Evolutionary conservation across 805 yeast genomes (phyloP).

Genomic region (Yarrowia alimentaria): DNA sequence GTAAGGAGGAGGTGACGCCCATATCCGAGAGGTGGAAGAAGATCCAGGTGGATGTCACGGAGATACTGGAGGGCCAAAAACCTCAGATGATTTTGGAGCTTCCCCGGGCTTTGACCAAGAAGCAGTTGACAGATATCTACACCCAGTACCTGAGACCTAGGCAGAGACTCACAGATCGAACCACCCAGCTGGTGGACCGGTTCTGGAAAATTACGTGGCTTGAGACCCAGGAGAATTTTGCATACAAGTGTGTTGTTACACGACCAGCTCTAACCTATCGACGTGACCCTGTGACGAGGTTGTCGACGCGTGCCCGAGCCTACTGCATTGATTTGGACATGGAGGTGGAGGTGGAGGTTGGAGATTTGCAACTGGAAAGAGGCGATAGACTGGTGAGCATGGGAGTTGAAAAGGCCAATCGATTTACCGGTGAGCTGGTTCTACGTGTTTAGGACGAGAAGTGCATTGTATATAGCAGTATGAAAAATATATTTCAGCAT

Average conservation of each 20-base stretch:
- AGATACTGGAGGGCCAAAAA: neutral
- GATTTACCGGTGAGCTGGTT: constrained; percentile 45
- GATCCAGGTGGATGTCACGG: constrained; percentile 2
- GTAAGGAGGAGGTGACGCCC: constrained; percentile 6
- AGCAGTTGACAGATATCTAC: neutral
- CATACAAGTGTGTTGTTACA: constrained; percentile 24
- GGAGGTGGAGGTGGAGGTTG: constrained; percentile 47
- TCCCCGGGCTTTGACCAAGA: neutral
- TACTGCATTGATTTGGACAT: constrained; percentile 50
- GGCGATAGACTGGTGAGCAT: constrained; percentile 52
- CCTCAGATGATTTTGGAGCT: constrained; percentile 10
- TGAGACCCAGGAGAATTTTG: constrained; percentile 10
- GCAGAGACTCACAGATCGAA: constrained; percentile 5
- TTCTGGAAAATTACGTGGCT: constrained; percentile 23
- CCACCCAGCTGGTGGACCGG: constrained; percentile 7
- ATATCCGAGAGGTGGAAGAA: neutral
- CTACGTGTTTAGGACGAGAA: constrained; percentile 37
- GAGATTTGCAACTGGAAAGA: constrained; percentile 36
- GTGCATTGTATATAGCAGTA: constrained; percentile 14
- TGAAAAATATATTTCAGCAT: neutral
- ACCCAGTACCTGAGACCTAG: constrained; percentile 9
- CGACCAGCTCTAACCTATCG: constrained; percentile 11
- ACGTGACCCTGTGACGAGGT: constrained; percentile 4
- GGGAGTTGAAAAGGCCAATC: constrained; percentile 46
- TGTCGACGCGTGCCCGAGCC: constrained; percentile 41